Evolutionary conservation across 2,329 filamentous ascomycete genomes (phyloP).

Genomic region (Pseudogymnoascus sp.): DNA sequence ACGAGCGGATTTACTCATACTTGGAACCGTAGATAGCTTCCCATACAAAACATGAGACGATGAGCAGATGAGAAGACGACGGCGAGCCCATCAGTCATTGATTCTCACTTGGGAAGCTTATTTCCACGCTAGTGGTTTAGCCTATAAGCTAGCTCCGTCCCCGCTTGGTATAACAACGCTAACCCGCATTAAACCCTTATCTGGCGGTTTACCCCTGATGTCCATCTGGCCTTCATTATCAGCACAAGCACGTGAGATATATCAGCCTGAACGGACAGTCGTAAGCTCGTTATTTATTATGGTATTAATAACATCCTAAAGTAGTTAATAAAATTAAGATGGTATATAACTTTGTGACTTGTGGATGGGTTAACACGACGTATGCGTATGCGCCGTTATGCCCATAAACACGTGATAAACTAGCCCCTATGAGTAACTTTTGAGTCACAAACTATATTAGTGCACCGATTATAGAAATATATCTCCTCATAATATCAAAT

Average conservation of each 20-base stretch:
- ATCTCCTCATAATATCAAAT: background rate
- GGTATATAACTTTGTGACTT: background rate
- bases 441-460: background rate
- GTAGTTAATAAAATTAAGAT: background rate
- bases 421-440: background rate
- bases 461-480: background rate
- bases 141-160: background rate
- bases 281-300: background rate
- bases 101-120: background rate
- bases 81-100: background rate
- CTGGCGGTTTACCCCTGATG: background rate
- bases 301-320: background rate
- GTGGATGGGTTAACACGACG: background rate
- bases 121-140: background rate
- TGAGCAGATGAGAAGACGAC: background rate
- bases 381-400: background rate
- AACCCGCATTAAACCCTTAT: background rate
- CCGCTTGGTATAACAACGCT: background rate
- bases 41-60: background rate
- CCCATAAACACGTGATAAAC: background rate
- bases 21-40: background rate
- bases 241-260: background rate
- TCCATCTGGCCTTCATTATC: no score
- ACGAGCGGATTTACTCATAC: background rate
- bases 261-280: background rate